Base-by-base conservation (phyloP, 2,329 filamentous ascomycete species). In the Fusarium sp. region DNA sequence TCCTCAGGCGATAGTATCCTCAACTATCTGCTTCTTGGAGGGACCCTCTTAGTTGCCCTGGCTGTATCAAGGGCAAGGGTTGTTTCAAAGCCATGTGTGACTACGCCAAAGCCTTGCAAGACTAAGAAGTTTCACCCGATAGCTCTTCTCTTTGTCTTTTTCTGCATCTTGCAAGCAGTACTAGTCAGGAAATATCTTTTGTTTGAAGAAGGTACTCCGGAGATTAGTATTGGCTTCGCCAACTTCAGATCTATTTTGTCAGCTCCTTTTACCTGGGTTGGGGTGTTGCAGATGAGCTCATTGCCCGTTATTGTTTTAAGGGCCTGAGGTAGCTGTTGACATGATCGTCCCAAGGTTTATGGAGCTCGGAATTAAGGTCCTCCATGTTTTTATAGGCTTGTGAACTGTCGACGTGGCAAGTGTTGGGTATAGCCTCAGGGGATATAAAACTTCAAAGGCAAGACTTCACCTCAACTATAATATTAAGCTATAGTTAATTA, bases 231-330 rank as follows among this genome's bases (percentile, higher is more conserved):
- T 31, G 71, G 69, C 3, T 74, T 74, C 50, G 48, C 51, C 24
- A 74, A 74, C 45, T 72, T 74, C 22, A 36, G 56, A 3, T 42
- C 42, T 11, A 51, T 71, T 3, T 36, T 74, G 4, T 70, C 62
- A 4, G 62, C 65, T 33, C 63, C 61, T 14, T 49, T 55, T 15
- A 69, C 56, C 17, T 74, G 72, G 72, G 46, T 49, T 8, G 65
- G 64, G 1, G 45, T 48, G 13, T 14, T 66, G 6, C 59, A 62
- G 6, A 26, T 72, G 43, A 36, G 58, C 11, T 57, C 43, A 9
- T 31, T 72, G 33, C 72, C 69, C 2, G 18, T 70, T 26, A 22
- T 65, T 17, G 40, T 69, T 31, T 36, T 74, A 15, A 59, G 49
- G 13, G 26, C 22, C 5, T 71, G 6, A 38, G 39, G 6, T 70